A percentile compares a stretch with the other conserved stretches of the same genome.
Evolutionary conservation across 2,329 filamentous ascomycete species (phyloP).

Genomic region (Colletotrichum shisoi): DNA sequence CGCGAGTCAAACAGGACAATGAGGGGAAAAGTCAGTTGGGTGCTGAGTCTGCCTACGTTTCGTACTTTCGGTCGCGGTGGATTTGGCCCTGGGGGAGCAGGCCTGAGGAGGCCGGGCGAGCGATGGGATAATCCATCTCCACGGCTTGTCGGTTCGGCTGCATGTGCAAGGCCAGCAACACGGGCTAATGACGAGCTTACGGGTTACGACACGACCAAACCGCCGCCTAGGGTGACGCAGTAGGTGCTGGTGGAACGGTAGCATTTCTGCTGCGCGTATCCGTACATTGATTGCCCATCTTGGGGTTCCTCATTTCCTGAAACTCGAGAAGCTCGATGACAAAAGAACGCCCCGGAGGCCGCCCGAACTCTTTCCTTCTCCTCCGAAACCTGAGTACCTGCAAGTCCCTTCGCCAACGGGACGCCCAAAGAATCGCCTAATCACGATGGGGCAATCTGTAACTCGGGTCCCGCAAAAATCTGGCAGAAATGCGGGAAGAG

Average conservation of each 20-base stretch:
- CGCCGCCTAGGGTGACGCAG: no score
- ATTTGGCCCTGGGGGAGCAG: background rate
- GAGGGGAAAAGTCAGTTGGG: background rate
- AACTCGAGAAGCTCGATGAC: background rate
- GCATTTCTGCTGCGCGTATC: background rate
- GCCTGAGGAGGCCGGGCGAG: background rate
- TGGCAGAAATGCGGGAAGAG: background rate
- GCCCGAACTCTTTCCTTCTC: conserved; percentile 22
- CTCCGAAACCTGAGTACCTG: background rate
- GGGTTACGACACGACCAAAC: background rate
- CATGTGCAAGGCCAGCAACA: background rate
- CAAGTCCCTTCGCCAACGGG: background rate
- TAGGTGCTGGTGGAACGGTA: background rate
- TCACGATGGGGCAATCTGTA: background rate
- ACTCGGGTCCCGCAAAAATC: background rate
- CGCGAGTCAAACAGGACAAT: background rate
- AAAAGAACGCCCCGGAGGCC: conserved; percentile 25
- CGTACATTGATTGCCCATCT: background rate
- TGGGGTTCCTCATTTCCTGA: conserved; percentile 9
- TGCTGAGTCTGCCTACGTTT: background rate
- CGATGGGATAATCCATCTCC: conserved; percentile 4
- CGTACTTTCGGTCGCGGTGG: background rate
- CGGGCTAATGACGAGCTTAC: background rate
- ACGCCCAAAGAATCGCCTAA: background rate
- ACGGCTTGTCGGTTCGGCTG: background rate